Conservation (phyloP, 257 asterid genomes). For the Rehmannia glutinosa region DNA sequence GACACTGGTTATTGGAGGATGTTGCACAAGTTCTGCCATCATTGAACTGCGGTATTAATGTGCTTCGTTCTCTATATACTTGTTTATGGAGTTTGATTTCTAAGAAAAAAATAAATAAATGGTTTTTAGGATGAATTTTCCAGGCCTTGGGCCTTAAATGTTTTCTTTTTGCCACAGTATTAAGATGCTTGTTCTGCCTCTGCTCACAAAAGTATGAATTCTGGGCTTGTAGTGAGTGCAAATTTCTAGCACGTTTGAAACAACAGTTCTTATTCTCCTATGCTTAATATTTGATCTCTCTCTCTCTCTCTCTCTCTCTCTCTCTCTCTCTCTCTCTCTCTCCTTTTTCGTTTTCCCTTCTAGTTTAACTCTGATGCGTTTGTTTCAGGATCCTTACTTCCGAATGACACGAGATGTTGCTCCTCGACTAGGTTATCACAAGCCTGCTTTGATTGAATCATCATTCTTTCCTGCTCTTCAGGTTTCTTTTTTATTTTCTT, state of each 20-base stretch:
- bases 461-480: slow-evolving; percentile 96
- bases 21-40: background rate
- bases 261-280: background rate
- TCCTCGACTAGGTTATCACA: slow-evolving; percentile 83
- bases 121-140: background rate
- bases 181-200: too few relatives aligned
- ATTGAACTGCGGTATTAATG: background rate
- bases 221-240: background rate
- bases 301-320: too few relatives aligned
- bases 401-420: slow-evolving; percentile 99
- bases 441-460: slow-evolving; percentile 94
- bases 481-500: slow-evolving; percentile 35
- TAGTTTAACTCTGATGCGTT: background rate
- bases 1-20: background rate
- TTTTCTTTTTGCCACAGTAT: background rate
- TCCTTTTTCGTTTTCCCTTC: background rate
- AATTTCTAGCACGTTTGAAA: background rate
- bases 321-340: background rate
- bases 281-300: background rate
- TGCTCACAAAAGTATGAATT: too few relatives aligned
- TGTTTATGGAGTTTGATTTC: background rate
- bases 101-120: too few relatives aligned
- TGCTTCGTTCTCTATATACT: background rate
- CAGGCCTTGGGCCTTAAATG: background rate
- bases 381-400: slow-evolving; percentile 89